Conservation (phyloP, 1,284 basidiomycete species). For the Phellopilus nigrolimitatus region DNA sequence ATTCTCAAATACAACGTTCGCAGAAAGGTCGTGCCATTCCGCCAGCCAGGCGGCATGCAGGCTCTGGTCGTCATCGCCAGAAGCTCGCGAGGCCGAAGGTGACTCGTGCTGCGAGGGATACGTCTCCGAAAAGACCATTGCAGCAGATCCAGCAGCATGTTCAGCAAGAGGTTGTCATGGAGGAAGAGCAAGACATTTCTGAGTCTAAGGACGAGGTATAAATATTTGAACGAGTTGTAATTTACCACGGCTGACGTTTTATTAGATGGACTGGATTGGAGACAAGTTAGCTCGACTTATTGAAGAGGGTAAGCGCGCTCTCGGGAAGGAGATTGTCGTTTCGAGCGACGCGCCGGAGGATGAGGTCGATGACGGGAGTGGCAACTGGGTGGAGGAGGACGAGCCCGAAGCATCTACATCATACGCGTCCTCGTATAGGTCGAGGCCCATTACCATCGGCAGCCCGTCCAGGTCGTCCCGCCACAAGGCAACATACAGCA, state of each 20-base stretch:
- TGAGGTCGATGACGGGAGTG: conserved; percentile 67
- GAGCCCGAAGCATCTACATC: conserved; percentile 23
- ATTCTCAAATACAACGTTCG: neutral
- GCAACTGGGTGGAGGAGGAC: conserved; percentile 65
- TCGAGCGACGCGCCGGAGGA: conserved; percentile 67
- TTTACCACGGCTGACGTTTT: neutral
- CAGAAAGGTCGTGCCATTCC: conserved; percentile 4
- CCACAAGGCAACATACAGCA: neutral
- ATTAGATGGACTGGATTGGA: conserved; percentile 72
- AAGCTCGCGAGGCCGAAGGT: conserved; percentile 1
- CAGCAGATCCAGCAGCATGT: conserved; percentile 5
- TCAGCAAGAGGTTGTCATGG: conserved; percentile 27
- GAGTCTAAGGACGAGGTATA: conserved; percentile 47
- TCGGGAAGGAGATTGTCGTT: conserved; percentile 66
- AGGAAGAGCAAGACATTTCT: conserved; percentile 27
- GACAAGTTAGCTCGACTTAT: conserved; percentile 62
- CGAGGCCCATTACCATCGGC: neutral
- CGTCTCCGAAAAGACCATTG: conserved; percentile 5
- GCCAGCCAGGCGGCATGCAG: neutral
- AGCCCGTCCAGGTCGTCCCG: conserved; percentile 2
- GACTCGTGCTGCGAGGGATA: neutral
- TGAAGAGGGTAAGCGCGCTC: conserved; percentile 66
- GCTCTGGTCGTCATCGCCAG: conserved; percentile 3
- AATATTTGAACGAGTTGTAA: conserved; percentile 1
- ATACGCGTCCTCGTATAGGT: neutral